A percentile compares a stretch with the other conserved stretches of the same genome.
Evolutionary conservation across 495 filamentous ascomycete species (phyloP).

Genomic region (Talaromyces proteolyticus): DNA sequence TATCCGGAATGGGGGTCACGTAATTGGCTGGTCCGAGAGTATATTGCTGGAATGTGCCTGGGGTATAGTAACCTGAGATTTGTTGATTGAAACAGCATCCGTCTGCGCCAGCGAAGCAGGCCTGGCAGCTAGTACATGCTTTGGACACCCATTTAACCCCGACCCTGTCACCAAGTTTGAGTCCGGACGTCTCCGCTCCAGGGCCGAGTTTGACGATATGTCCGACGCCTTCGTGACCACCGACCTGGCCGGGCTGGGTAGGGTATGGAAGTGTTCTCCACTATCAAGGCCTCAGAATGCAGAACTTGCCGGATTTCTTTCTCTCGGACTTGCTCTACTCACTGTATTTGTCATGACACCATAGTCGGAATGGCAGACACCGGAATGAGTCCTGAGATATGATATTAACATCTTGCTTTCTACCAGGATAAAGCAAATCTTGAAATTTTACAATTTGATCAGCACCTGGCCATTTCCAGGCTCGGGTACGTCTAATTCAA

Average conservation of each 20-base stretch:
- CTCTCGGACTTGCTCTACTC: too few species aligned
- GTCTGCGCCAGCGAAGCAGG: constrained; percentile 55
- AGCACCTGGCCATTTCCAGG: constrained; percentile 60
- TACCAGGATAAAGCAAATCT: not conserved
- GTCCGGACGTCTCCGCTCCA: constrained; percentile 35
- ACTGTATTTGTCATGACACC: constrained; percentile 54
- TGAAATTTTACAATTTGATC: constrained; percentile 52
- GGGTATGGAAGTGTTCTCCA: constrained; percentile 54
- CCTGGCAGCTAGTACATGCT: constrained; percentile 43
- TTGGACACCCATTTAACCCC: constrained; percentile 52
- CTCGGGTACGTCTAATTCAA: constrained; percentile 59
- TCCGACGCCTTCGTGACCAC: constrained; percentile 59
- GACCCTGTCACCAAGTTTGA: constrained; percentile 63
- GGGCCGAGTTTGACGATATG: constrained; percentile 56
- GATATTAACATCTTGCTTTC: not conserved
- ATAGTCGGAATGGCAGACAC: constrained; percentile 66
- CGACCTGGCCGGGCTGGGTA: constrained; percentile 60
- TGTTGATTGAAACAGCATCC: constrained; percentile 53
- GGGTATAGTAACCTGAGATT: constrained; percentile 49
- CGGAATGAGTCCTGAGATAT: constrained; percentile 51
- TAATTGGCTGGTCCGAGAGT: constrained; percentile 50
- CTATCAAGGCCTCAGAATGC: constrained; percentile 12
- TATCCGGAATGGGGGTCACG: constrained; percentile 49
- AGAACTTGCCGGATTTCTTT: not conserved
- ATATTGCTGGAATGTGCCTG: constrained; percentile 70